Evolutionary conservation across 1,284 basidiomycete genomes (phyloP).

Genomic region (Termitomyces sp.): DNA sequence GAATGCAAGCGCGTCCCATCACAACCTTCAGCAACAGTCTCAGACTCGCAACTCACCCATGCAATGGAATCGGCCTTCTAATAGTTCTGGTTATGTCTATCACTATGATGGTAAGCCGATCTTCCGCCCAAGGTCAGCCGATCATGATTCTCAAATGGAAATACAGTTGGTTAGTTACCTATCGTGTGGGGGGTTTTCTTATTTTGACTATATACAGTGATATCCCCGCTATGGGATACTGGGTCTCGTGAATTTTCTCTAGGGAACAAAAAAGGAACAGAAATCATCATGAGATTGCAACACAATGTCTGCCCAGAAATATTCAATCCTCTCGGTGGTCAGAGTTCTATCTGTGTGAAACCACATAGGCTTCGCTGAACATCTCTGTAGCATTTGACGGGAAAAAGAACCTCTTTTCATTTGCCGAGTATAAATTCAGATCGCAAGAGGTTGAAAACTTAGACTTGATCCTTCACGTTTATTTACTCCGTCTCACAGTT

Average conservation of each 20-base stretch:
- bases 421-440: conserved; percentile 19
- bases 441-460: conserved; percentile 17
- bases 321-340: conserved; percentile 24
- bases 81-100: conserved; percentile 14
- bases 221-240: conserved; percentile 12
- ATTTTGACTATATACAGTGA: conserved; percentile 2
- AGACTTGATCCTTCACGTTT: background rate
- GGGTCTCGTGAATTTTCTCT: conserved; percentile 15
- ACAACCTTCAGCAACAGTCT: conserved; percentile 37
- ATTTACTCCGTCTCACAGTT: conserved; percentile 17
- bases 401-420: conserved; percentile 29
- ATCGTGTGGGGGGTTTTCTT: background rate
- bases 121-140: background rate
- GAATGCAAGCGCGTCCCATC: conserved; percentile 41
- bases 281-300: conserved; percentile 26
- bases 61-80: conserved; percentile 12
- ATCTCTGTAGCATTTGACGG: conserved; percentile 28
- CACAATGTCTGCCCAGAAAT: conserved; percentile 17
- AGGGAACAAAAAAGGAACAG: conserved; percentile 22
- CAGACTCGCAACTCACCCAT: conserved; percentile 42
- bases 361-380: background rate
- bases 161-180: conserved; percentile 14
- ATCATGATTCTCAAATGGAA: background rate
- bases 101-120: conserved; percentile 24
- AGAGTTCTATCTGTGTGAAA: background rate